A percentile compares a stretch with the other conserved stretches of the same genome.
Conservation (phyloP, 805 yeast genomes). For the Zygoascus tannicola region DNA sequence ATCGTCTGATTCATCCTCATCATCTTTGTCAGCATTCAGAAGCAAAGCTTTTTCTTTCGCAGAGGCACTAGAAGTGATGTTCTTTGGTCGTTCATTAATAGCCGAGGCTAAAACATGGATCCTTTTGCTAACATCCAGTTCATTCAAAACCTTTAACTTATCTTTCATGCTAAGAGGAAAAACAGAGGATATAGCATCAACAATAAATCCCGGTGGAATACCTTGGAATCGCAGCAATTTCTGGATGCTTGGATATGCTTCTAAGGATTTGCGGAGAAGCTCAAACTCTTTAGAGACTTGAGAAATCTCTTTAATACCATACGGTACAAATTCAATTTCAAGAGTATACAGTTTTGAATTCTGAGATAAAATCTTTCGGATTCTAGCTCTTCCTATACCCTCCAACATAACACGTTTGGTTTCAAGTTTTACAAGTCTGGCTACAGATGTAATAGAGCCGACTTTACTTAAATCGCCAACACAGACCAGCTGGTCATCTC, state of each 20-base stretch:
- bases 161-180: conserved; percentile 26
- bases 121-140: conserved; percentile 22
- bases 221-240: conserved; percentile 1
- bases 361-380: not conserved
- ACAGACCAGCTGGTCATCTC: not conserved
- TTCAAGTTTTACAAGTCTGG: not conserved
- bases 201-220: conserved; percentile 23
- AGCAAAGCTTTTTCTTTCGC: not conserved
- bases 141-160: conserved; percentile 23
- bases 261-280: not conserved
- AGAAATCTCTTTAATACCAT: not conserved
- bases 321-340: not conserved
- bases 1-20: conserved; percentile 29
- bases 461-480: not conserved
- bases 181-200: conserved; percentile 29
- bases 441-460: not conserved
- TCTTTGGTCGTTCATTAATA: conserved; percentile 6
- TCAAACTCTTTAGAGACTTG: not conserved
- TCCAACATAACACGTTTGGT: not conserved
- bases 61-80: not conserved
- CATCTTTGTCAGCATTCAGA: conserved; percentile 8
- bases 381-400: conserved; percentile 1
- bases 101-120: conserved; percentile 19
- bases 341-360: not conserved
- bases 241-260: not conserved